phyloP scores from a whole-genome alignment of 768 basidiomycete genomes.

The Trametopsis cervina region DNA sequence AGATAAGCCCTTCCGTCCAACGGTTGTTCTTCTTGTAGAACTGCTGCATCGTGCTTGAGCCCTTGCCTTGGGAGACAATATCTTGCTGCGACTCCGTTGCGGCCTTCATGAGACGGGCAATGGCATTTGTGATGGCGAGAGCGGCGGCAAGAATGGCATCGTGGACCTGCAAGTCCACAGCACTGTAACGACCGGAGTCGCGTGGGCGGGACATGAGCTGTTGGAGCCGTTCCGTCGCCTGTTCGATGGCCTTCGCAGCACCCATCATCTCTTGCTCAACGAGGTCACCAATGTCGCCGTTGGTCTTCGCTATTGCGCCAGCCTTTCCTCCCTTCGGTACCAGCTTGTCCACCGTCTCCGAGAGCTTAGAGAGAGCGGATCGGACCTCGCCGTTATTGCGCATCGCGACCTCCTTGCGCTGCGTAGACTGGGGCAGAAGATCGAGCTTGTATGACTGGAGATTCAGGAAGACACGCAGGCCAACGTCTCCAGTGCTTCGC shows the following conservation, averaged over 20 bases:
- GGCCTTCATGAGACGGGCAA: conserved; percentile 89
- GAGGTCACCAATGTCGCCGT: conserved; percentile 91
- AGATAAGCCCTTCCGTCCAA: conserved; percentile 99
- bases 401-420: conserved; percentile 82
- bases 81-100: conserved; percentile 98
- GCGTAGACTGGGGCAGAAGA: conserved; percentile 54
- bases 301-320: conserved; percentile 62
- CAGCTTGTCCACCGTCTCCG: conserved; percentile 79
- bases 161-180: conserved; percentile 93
- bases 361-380: conserved; percentile 74
- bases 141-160: conserved; percentile 94
- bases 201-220: conserved; percentile 88
- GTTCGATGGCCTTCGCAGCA: conserved; percentile 90
- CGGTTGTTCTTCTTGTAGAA: conserved; percentile 99
- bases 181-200: conserved; percentile 80
- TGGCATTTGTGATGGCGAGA: conserved; percentile 92
- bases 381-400: conserved; percentile 85
- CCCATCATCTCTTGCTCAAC: conserved; percentile 96
- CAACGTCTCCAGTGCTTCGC: conserved; percentile 81
- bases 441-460: conserved; percentile 94
- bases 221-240: conserved; percentile 84
- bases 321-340: conserved; percentile 78
- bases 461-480: conserved; percentile 89
- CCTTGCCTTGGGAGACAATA: conserved; percentile 93
- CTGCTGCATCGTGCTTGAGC: conserved; percentile 86